Percentiles rank a stretch among this genome's conserved stretches.
Evolutionary conservation across 2,329 filamentous ascomycete species (phyloP).

Genomic region (Lanzia echinophila): DNA sequence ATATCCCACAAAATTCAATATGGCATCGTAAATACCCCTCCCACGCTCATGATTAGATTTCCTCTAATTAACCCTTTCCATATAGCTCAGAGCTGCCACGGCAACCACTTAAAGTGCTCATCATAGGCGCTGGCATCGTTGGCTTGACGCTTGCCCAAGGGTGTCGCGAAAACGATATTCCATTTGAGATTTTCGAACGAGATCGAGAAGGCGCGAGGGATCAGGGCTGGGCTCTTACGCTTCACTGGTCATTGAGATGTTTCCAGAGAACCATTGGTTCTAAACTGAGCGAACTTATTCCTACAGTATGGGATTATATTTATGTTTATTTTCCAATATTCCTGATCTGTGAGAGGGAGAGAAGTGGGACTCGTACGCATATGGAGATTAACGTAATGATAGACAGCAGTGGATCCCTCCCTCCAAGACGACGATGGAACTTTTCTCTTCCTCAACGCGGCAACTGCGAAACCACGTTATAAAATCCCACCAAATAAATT

Average conservation of each 20-base stretch:
- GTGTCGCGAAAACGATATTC: constrained; percentile 8
- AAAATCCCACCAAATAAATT: constrained; percentile 34
- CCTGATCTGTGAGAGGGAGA: not conserved
- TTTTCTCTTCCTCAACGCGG: constrained; percentile 37
- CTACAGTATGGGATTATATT: constrained; percentile 11
- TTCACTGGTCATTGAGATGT: constrained; percentile 49
- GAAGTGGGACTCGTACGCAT: too few species aligned
- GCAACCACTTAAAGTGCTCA: constrained; percentile 1
- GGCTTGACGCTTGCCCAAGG: constrained; percentile 10
- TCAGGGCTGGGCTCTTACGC: constrained; percentile 53
- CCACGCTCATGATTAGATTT: not conserved
- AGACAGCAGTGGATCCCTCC: constrained; percentile 27
- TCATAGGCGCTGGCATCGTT: constrained; percentile 9
- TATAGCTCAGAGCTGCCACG: not conserved
- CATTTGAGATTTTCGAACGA: constrained; percentile 30
- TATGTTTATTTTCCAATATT: not conserved
- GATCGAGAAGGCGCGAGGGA: constrained; percentile 22
- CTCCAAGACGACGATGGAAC: constrained; percentile 33
- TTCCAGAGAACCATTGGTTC: constrained; percentile 23
- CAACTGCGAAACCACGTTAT: constrained; percentile 34
- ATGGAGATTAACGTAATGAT: too few species aligned
- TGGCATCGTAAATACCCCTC: not conserved
- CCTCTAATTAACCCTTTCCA: not conserved
- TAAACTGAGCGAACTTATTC: constrained; percentile 16
- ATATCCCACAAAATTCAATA: too few species aligned